Percentiles rank a stretch among this genome's conserved stretches.
These are phyloP conservation scores for Aulographum hederae DNA, from an alignment of 2,329 filamentous ascomycete species.

Conservation along the genomic window DNA sequence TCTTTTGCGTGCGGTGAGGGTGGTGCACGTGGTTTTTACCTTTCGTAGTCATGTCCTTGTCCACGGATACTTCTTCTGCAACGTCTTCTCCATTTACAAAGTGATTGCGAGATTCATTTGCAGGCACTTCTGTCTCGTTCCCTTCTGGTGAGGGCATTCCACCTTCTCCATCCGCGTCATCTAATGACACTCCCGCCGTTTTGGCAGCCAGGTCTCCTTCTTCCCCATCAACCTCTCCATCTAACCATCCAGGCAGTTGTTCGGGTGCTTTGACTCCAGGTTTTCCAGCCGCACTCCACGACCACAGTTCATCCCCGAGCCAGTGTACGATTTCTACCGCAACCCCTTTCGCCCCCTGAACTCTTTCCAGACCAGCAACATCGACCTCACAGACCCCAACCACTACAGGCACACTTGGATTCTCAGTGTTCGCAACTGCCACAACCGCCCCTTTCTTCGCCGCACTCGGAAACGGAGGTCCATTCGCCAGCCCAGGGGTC, in stretches of 20 bases:
- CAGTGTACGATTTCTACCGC: constrained; percentile 49
- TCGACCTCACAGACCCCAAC: constrained; percentile 49
- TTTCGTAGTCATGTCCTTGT: constrained; percentile 34
- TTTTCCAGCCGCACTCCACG: constrained; percentile 36
- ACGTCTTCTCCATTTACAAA: neutral
- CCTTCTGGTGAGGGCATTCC: no score
- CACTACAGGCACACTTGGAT: constrained; percentile 41
- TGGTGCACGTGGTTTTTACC: constrained; percentile 17
- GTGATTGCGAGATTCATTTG: no score
- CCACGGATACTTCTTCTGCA: neutral
- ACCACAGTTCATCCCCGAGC: constrained; percentile 52
- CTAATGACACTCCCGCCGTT: constrained; percentile 21
- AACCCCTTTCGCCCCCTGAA: constrained; percentile 43
- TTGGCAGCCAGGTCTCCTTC: constrained; percentile 19
- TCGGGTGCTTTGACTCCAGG: constrained; percentile 35
- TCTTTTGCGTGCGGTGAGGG: neutral
- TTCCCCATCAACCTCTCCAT: no score
- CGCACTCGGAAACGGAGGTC: constrained; percentile 41
- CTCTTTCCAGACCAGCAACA: constrained; percentile 33
- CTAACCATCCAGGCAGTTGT: constrained; percentile 31
- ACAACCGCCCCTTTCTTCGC: constrained; percentile 43
- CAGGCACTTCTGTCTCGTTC: no score
- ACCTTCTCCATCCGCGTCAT: constrained; percentile 24
- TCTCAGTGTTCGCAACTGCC: constrained; percentile 41
- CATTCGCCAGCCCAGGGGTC: constrained; percentile 48